Evolutionary conservation across 495 filamentous ascomycete genomes (phyloP).

Genomic region (Lasiosphaeris hirsuta): DNA sequence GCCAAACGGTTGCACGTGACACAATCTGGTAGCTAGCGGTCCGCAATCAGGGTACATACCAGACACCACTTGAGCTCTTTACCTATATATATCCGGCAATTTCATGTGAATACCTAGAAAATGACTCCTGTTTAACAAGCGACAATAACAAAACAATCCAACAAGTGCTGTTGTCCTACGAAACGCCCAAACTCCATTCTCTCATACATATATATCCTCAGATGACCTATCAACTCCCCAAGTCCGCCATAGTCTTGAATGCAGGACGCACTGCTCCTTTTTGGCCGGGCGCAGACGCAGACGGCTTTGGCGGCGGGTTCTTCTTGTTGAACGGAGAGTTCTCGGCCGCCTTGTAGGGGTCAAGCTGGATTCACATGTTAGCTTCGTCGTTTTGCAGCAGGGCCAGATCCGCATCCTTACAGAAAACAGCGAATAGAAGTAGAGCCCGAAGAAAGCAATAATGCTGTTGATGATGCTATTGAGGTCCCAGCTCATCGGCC

Average conservation of each 20-base stretch:
- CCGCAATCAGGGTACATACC: too few species aligned
- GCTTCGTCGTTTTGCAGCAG: constrained; percentile 4
- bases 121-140: too few species aligned
- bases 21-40: too few species aligned
- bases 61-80: too few species aligned
- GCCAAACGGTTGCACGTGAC: background rate
- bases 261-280: constrained; percentile 28
- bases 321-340: constrained; percentile 61
- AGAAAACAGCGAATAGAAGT: constrained; percentile 56
- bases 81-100: background rate
- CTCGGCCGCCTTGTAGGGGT: constrained; percentile 63
- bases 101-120: too few species aligned
- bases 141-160: background rate
- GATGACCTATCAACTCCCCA: constrained; percentile 13
- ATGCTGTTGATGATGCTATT: constrained; percentile 45
- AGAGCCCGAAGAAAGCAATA: constrained; percentile 57
- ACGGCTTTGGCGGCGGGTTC: constrained; percentile 22
- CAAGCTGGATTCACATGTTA: constrained; percentile 47
- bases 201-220: too few species aligned
- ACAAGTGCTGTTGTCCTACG: background rate
- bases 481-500: constrained; percentile 38
- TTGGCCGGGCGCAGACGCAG: constrained; percentile 22
- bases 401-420: constrained; percentile 24
- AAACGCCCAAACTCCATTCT: background rate
- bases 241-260: constrained; percentile 44